Evolutionary conservation across 2,329 filamentous ascomycete genomes (phyloP).

Genomic region (Cercospora sp.): DNA sequence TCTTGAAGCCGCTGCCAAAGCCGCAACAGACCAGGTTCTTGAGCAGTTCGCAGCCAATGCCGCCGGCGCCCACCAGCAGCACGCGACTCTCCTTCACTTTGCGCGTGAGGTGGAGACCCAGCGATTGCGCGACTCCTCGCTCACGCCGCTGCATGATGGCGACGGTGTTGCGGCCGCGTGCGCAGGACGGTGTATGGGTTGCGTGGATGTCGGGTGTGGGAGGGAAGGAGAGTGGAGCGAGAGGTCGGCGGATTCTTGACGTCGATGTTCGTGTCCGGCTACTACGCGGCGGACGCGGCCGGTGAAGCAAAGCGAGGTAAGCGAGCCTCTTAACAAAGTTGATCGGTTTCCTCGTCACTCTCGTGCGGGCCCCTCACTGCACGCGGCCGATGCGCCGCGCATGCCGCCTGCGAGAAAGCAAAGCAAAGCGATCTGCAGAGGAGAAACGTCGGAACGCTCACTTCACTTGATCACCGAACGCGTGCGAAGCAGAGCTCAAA

Average conservation of each 20-base stretch:
- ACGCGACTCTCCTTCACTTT: conserved; percentile 48
- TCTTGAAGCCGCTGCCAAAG: conserved; percentile 60
- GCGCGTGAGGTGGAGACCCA: conserved; percentile 63
- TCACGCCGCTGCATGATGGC: conserved; percentile 50
- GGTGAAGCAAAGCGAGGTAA: background rate
- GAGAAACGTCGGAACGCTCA: background rate
- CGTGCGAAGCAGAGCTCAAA: background rate
- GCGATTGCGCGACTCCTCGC: conserved; percentile 59
- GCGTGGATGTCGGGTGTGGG: background rate
- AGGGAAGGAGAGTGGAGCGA: background rate
- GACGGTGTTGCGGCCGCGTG: conserved; percentile 2
- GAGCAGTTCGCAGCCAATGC: conserved; percentile 94
- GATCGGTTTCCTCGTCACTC: background rate
- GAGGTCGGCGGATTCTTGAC: background rate
- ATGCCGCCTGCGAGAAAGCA: background rate
- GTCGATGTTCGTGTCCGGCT: background rate
- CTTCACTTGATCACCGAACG: background rate
- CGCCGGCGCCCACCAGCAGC: conserved; percentile 92
- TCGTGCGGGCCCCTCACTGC: background rate
- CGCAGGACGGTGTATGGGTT: background rate
- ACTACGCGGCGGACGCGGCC: background rate
- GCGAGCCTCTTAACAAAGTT: background rate
- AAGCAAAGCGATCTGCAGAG: background rate
- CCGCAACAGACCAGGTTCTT: conserved; percentile 93
- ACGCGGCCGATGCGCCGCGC: background rate